Evolutionary conservation across 225 moss, liverwort and hornwort species (phyloP), one percentile per base, ranked within the genome.

Genomic region (Ulota crispa): DNA sequence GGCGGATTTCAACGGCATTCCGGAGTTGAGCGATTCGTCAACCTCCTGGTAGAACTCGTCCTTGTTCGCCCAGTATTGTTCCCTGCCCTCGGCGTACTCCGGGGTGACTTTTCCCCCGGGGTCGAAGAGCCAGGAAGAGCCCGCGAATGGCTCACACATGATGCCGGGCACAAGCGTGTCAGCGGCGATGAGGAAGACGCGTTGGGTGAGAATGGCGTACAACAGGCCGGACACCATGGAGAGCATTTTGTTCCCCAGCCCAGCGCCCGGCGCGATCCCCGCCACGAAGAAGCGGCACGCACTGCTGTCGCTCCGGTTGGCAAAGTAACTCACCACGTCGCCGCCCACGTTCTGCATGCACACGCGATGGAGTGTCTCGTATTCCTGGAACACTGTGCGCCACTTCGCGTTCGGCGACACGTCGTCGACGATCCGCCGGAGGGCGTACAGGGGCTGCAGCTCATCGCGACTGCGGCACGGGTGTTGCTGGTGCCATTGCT

Each of bases 211-310:
- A 10, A 90, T 86, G 19, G 90, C 85, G 54, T 88, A 90, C 61
- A 90, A 23, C 18, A 90, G 79, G 0, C 83, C 9, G 21, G 90
- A 90, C 28, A 65, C 81, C 79, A 86, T 88, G 27, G 90, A 85
- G 28, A 90, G 56, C 78, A 90, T 79, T 76, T 90, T 90, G 76
- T 97, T 97, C 28, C 97, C 97, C 72, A 97, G 71, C 20, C 96
- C 96, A 9, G 94, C 90, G 10, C 90, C 91, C 0, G 66, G 64
- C 23, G 91, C 56, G 23, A 93, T 89, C 60, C 93, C 94, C 7
- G 87, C 92, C 10, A 94, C 90, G 0, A 94, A 30, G 71, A 96
- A 96, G n/a, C 85, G 83, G 73, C 96, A 96, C 1, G 83, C 89
- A 18, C 87, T 91, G 21, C 78, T 80, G 61, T 77, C 85, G 4